Conservation (phyloP, 352 stramenopile genomes). For the Phytopythium litorale region DNA sequence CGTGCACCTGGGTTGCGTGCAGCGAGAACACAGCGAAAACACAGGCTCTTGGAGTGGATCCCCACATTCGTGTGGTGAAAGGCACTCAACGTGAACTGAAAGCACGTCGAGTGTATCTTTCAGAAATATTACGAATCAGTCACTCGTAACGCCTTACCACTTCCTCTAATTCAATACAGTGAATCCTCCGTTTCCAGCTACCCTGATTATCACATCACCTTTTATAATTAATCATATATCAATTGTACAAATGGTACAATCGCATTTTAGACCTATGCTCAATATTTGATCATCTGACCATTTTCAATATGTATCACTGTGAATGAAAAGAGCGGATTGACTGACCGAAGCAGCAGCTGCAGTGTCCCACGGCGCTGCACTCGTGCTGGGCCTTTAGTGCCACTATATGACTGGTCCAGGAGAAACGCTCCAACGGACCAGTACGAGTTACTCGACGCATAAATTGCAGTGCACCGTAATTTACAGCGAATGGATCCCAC, state of each 20-base stretch:
- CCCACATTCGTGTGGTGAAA: background rate
- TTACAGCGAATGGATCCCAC: background rate
- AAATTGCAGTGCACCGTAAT: too few relatives aligned
- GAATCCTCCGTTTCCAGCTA: too few relatives aligned
- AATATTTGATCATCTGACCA: too few relatives aligned
- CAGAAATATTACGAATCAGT: background rate
- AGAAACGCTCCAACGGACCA: constrained; percentile 2
- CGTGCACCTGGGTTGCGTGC: too few relatives aligned
- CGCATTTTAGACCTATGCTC: too few relatives aligned
- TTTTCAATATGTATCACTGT: too few relatives aligned
- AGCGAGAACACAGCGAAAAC: too few relatives aligned
- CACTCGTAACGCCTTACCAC: background rate
- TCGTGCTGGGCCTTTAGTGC: background rate
- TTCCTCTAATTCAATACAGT: background rate
- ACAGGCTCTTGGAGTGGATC: too few relatives aligned
- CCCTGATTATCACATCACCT: too few relatives aligned
- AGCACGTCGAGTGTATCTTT: background rate
- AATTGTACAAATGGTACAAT: too few relatives aligned
- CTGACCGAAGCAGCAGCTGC: background rate
- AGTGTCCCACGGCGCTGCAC: background rate
- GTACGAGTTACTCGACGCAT: background rate
- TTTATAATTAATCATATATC: too few relatives aligned
- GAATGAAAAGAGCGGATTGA: too few relatives aligned
- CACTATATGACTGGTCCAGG: background rate
- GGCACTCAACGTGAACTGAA: background rate